These are phyloP conservation scores for Gardenia jasminoides DNA, from an alignment of 257 asterid species.

Conservation along the genomic window DNA sequence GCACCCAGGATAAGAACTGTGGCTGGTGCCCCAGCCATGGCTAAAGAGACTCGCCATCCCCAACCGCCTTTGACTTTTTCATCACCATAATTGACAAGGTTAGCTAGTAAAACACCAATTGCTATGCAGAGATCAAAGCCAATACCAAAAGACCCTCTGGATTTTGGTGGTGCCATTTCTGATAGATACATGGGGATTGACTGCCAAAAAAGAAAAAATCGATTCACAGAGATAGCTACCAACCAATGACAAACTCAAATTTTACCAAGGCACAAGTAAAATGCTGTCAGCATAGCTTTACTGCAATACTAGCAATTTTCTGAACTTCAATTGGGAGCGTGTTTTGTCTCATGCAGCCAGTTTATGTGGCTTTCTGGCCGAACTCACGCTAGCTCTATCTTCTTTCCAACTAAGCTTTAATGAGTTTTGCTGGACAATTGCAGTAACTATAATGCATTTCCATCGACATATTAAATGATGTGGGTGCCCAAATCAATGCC, in stretches of 20 bases:
- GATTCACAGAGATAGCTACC: neutral
- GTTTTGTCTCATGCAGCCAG: neutral
- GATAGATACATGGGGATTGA: constrained; percentile 31
- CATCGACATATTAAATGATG: neutral
- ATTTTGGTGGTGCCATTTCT: constrained; percentile 31
- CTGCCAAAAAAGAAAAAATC: constrained; percentile 13
- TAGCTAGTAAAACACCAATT: constrained; percentile 20
- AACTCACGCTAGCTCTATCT: constrained; percentile 54
- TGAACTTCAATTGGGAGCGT: constrained; percentile 22
- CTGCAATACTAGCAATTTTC: constrained; percentile 33
- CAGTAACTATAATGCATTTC: neutral
- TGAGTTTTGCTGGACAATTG: constrained; percentile 19
- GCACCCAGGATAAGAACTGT: constrained; percentile 50
- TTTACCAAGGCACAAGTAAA: neutral
- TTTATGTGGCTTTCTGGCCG: constrained; percentile 35
- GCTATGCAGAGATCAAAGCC: constrained; percentile 20
- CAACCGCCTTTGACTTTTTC: constrained; percentile 52
- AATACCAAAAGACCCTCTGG: constrained; percentile 24
- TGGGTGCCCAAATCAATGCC: neutral
- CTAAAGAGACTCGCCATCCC: constrained; percentile 77
- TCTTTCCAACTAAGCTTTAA: constrained; percentile 57
- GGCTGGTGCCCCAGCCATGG: constrained; percentile 71
- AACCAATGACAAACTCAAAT: neutral
- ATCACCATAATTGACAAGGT: constrained; percentile 22
- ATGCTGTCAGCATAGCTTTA: constrained; percentile 20